Evolutionary conservation across 2,329 filamentous ascomycete genomes (phyloP), one percentile per base, ranked within the genome.

Genomic region (Claviceps lovelessii): DNA sequence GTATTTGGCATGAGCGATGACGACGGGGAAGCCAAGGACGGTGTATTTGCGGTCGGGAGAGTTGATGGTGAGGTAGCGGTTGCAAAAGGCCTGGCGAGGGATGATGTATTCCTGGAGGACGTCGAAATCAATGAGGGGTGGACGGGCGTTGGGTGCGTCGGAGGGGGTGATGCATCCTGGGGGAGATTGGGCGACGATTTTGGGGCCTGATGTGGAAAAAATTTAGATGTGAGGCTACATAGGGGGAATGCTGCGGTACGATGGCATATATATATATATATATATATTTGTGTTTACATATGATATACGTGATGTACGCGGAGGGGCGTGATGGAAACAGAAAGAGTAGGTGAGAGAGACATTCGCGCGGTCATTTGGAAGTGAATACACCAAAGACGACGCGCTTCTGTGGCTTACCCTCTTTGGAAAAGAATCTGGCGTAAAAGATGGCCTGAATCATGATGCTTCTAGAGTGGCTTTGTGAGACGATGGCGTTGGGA

Each of bases 11-110:
- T 90, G 81, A 52, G 85, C 82, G 65, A 97, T 88, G 66, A 89
- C 91, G 53, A 97, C 85, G 0, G 93, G 93, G 63, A 90, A 89
- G 17, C 90, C 89, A 39, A 98, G 78, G 54, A 98, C 82, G 56
- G 84, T 83, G 69, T 90, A 86, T 60, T 80, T 80, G 61, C 76
- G 76, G 54, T 81, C 78, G 0, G 81, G 80, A 49, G 88, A 85
- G 68, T 85, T 85, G 55, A 94, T 84, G 33, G 86, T 86, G 58
- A 97, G 79, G 57, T 90, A 84, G 59, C 90, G 88, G 68, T 95
- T 94, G 77, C 91, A 95, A 66, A 98, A 93, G 63, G 91, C 87
- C 70, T 95, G 89, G 54, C 88, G 86, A 19, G 93, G 93, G 64
- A 98, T 95, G 65, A 98, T 85, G 73, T 95, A 96, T 67, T 91